phyloP scores from a whole-genome alignment of 179 eudicot species.

The Corrigiola litoralis region DNA sequence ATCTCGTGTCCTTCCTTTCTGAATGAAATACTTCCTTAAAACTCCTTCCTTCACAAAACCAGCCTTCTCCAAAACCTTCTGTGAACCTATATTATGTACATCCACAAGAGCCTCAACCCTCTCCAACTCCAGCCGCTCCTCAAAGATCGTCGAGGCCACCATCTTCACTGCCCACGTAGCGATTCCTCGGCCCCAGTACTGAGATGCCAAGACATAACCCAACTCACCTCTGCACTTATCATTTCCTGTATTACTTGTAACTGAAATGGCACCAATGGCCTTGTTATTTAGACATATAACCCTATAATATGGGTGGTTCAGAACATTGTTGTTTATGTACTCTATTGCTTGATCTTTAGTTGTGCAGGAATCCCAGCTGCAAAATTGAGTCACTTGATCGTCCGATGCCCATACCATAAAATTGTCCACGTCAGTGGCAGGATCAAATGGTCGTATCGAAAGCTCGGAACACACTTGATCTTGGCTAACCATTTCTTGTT shows the following conservation, averaged over 20 bases:
- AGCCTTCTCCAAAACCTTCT: slow-evolving; percentile 39
- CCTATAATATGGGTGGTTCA: slow-evolving; percentile 50
- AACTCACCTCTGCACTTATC: slow-evolving; percentile 42
- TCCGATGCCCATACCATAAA: slow-evolving; percentile 52
- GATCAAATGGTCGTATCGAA: slow-evolving; percentile 39
- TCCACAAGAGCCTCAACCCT: slow-evolving; percentile 40
- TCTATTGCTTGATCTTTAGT: slow-evolving; percentile 37
- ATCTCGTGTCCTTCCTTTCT: slow-evolving; percentile 40
- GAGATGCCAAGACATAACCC: slow-evolving; percentile 29
- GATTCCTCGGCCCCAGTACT: slow-evolving; percentile 50
- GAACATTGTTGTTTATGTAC: slow-evolving; percentile 32
- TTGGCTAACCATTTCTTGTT: slow-evolving; percentile 15
- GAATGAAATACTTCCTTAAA: slow-evolving; percentile 38
- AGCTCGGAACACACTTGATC: slow-evolving; percentile 2
- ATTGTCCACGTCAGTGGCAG: slow-evolving; percentile 39
- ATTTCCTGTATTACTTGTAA: slow-evolving; percentile 31
- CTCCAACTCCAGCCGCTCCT: slow-evolving; percentile 34
- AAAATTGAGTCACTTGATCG: slow-evolving; percentile 40
- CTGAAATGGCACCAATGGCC: slow-evolving; percentile 44
- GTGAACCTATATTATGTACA: slow-evolving; percentile 37
- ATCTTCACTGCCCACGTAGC: slow-evolving; percentile 42
- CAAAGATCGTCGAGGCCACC: slow-evolving; percentile 31
- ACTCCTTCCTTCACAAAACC: slow-evolving; percentile 50
- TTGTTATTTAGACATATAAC: slow-evolving; percentile 46
- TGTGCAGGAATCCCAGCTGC: slow-evolving; percentile 41